phyloP scores from a whole-genome alignment of 306 rosid species.

The Lagenaria siceraria region DNA sequence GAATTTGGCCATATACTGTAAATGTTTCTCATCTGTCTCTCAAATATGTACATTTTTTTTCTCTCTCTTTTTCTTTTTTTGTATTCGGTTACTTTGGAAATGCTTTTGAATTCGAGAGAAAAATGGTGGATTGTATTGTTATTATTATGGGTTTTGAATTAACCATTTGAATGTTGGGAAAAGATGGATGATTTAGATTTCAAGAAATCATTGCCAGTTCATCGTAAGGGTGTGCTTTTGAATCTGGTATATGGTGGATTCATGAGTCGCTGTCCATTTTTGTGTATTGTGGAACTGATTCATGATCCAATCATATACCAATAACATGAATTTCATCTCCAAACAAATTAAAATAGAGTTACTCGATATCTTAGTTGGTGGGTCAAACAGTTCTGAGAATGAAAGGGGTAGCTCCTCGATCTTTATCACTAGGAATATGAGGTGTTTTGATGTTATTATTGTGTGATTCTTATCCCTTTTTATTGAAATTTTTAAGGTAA shows the following conservation, averaged over 20 bases:
- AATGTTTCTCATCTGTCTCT: background rate
- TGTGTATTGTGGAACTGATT: background rate
- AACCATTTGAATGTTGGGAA: background rate
- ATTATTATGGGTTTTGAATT: background rate
- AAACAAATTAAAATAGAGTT: too few relatives aligned
- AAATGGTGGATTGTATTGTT: background rate
- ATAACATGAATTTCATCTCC: too few relatives aligned
- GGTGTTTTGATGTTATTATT: too few relatives aligned
- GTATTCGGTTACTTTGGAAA: background rate
- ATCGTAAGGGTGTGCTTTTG: background rate
- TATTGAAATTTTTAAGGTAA: too few relatives aligned
- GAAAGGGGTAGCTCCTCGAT: too few relatives aligned
- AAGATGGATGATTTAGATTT: background rate
- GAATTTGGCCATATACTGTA: background rate
- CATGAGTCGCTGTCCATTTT: background rate
- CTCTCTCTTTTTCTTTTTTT: background rate
- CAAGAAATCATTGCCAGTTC: background rate
- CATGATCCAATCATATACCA: too few relatives aligned
- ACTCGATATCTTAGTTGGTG: too few relatives aligned
- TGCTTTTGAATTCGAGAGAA: background rate
- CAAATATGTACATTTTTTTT: background rate
- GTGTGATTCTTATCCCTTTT: too few relatives aligned
- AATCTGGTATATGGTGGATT: background rate
- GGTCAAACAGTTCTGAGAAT: too few relatives aligned
- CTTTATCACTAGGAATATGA: too few relatives aligned